Evolutionary conservation across 1,284 basidiomycete species (phyloP).

Genomic region (Ganoderma resinaceum): DNA sequence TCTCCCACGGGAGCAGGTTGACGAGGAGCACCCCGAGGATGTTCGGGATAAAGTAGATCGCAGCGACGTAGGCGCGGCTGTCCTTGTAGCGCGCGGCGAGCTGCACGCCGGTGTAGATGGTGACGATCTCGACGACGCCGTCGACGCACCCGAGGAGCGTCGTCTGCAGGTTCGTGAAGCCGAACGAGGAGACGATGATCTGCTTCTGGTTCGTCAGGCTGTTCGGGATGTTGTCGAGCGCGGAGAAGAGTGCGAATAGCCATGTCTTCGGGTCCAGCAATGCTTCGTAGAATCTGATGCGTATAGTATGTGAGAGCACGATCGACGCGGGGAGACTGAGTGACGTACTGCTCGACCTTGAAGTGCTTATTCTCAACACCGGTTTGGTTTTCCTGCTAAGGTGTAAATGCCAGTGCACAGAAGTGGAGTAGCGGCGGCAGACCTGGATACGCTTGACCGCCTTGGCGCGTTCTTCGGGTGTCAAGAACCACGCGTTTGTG

Average conservation of each 20-base stretch:
- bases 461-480: slow-evolving; percentile 61
- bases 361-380: slow-evolving; percentile 49
- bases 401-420: not conserved
- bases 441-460: slow-evolving; percentile 75
- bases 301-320: not conserved
- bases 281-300: slow-evolving; percentile 68
- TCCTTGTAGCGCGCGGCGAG: slow-evolving; percentile 63
- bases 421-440: slow-evolving; percentile 1
- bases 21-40: slow-evolving; percentile 67
- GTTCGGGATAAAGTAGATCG: slow-evolving; percentile 69
- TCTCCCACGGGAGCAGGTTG: slow-evolving; percentile 65
- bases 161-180: slow-evolving; percentile 69
- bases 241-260: slow-evolving; percentile 72
- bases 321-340: not conserved
- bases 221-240: slow-evolving; percentile 70
- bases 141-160: slow-evolving; percentile 75
- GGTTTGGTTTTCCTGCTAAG: slow-evolving; percentile 43
- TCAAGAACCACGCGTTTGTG: slow-evolving; percentile 75
- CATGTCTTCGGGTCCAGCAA: slow-evolving; percentile 74
- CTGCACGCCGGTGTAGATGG: slow-evolving; percentile 66
- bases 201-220: slow-evolving; percentile 74
- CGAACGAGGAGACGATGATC: slow-evolving; percentile 74
- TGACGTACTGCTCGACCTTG: slow-evolving; percentile 50
- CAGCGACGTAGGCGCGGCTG: slow-evolving; percentile 67
- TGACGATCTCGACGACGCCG: slow-evolving; percentile 71